Conservation (phyloP, 2,329 filamentous ascomycete genomes). For the Basipetospora chlamydospora region DNA sequence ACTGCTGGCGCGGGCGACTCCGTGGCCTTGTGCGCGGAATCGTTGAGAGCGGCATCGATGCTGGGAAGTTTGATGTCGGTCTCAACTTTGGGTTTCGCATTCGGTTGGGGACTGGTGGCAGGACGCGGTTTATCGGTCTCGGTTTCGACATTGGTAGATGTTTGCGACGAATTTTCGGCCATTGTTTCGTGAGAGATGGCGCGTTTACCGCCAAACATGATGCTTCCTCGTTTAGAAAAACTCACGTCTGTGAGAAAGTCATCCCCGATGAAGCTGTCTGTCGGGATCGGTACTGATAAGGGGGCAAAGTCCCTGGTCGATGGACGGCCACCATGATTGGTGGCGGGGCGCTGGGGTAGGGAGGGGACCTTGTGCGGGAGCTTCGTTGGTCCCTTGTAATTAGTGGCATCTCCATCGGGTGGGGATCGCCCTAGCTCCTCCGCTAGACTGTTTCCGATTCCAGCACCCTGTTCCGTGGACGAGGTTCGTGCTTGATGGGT, state of each 20-base stretch:
- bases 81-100: not conserved
- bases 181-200: conserved; percentile 1
- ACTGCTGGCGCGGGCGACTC: conserved; percentile 11
- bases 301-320: conserved; percentile 24
- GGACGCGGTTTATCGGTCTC: conserved; percentile 1
- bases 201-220: conserved; percentile 41
- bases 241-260: conserved; percentile 39
- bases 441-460: too few species aligned
- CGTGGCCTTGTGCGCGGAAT: conserved; percentile 9
- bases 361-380: too few species aligned
- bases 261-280: conserved; percentile 41
- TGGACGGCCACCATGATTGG: conserved; percentile 1
- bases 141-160: conserved; percentile 10
- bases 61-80: conserved; percentile 3
- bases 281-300: conserved; percentile 41
- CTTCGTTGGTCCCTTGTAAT: too few species aligned
- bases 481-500: too few species aligned
- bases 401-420: conserved; percentile 1
- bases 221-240: conserved; percentile 49
- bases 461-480: too few species aligned
- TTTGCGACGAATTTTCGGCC: conserved; percentile 9
- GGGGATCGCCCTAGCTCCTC: conserved; percentile 2
- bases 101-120: not conserved
- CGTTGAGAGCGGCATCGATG: conserved; percentile 4
- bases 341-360: conserved; percentile 4